Conservation (phyloP, 257 asterid genomes). For the Coffea eugenioides region DNA sequence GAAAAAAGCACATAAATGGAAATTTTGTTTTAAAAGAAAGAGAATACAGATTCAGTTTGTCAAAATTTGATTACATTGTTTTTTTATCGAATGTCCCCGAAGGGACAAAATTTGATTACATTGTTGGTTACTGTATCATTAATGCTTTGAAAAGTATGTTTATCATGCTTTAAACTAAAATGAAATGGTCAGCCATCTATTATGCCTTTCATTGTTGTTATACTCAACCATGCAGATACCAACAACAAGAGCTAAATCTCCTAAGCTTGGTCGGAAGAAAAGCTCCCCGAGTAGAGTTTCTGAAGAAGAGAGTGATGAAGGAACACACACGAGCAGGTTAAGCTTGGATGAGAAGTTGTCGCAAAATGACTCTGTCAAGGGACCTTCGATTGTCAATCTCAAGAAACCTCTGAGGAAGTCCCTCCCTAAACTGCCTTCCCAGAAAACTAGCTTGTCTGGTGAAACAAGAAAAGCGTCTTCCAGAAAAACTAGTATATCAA, state of each 20-base stretch:
- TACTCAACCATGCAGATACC: constrained; percentile 24
- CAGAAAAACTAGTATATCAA: constrained; percentile 36
- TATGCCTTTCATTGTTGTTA: not conserved
- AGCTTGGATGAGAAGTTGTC: constrained; percentile 48
- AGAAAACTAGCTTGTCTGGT: constrained; percentile 43
- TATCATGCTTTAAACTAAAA: not conserved
- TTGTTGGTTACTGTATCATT: not conserved
- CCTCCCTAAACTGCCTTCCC: constrained; percentile 83
- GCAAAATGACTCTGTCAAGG: constrained; percentile 38
- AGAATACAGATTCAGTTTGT: not conserved
- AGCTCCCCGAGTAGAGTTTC: constrained; percentile 19
- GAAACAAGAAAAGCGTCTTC: constrained; percentile 44
- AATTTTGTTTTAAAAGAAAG: not conserved
- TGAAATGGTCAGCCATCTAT: not conserved
- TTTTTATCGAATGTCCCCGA: no score
- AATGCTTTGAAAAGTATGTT: not conserved
- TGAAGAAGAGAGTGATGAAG: constrained; percentile 23
- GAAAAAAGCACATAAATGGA: not conserved
- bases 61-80: not conserved
- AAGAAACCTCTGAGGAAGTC: constrained; percentile 78
- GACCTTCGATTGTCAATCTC: constrained; percentile 34
- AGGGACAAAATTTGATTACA: not conserved
- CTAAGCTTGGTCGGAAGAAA: constrained; percentile 35
- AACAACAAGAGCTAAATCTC: constrained; percentile 32
- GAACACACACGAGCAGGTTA: constrained; percentile 20